A percentile compares a stretch with the other conserved stretches of the same genome.
These are phyloP conservation scores for Colletotrichum sp. DNA, from an alignment of 2,329 filamentous ascomycete genomes.

Conservation along the genomic window DNA sequence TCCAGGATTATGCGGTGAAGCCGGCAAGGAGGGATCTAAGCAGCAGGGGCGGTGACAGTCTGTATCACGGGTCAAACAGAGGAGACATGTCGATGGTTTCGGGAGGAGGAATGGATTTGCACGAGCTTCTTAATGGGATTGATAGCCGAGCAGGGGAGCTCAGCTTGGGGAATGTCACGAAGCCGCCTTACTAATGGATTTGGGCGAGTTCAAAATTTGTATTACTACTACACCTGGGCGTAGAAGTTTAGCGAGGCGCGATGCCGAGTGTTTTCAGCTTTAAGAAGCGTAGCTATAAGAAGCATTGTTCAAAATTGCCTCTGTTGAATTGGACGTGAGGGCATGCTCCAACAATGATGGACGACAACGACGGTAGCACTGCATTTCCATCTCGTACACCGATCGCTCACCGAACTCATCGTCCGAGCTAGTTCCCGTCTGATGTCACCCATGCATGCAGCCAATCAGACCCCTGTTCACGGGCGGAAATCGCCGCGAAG, in stretches of 20 bases:
- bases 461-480: background rate
- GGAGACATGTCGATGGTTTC: slow-evolving; percentile 34
- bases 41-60: slow-evolving; percentile 47
- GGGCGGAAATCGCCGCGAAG: background rate
- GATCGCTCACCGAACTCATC: slow-evolving; percentile 2
- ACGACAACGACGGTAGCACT: background rate
- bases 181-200: slow-evolving; percentile 51
- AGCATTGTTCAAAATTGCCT: background rate
- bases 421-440: background rate
- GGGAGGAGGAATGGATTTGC: slow-evolving; percentile 49
- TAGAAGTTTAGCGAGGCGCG: slow-evolving; percentile 20
- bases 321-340: background rate
- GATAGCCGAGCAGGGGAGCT: slow-evolving; percentile 53
- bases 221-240: slow-evolving; percentile 11
- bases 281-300: background rate
- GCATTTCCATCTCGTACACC: background rate
- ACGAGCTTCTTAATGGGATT: slow-evolving; percentile 55
- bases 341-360: background rate
- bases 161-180: slow-evolving; percentile 49
- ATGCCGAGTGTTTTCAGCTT: slow-evolving; percentile 12
- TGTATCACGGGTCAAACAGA: slow-evolving; percentile 18
- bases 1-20: slow-evolving; percentile 41
- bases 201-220: slow-evolving; percentile 4
- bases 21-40: slow-evolving; percentile 40
- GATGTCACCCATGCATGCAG: slow-evolving; percentile 3